phyloP scores from a whole-genome alignment of 805 yeast genomes.

The Yarrowia phangngaensis region DNA sequence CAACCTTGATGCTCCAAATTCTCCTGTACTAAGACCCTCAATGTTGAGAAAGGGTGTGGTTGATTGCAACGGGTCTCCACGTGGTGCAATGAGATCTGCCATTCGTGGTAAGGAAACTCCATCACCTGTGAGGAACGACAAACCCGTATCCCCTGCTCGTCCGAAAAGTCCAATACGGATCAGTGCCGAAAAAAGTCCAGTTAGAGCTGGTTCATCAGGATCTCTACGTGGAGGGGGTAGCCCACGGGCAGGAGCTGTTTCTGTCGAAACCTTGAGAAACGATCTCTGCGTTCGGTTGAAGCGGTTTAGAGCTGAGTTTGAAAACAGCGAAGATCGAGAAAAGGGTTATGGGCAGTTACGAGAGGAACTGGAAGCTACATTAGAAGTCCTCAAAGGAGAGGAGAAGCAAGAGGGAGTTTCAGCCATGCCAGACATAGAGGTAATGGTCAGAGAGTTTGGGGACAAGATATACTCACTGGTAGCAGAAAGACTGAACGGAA shows the following conservation, averaged over 20 bases:
- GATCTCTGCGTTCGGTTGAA: constrained; percentile 7
- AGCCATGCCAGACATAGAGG: background rate
- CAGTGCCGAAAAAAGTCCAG: constrained; percentile 5
- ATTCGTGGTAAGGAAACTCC: constrained; percentile 9
- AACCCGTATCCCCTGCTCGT: constrained; percentile 13
- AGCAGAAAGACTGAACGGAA: constrained; percentile 6
- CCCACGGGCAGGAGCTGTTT: constrained; percentile 1
- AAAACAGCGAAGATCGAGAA: background rate
- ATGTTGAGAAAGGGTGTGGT: constrained; percentile 3
- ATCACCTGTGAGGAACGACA: constrained; percentile 1
- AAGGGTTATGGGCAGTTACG: background rate
- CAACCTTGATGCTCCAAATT: constrained; percentile 7
- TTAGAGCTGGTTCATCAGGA: constrained; percentile 1
- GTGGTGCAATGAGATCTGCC: background rate
- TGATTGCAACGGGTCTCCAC: constrained; percentile 6
- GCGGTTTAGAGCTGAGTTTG: constrained; percentile 13
- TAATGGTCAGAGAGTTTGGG: constrained; percentile 17
- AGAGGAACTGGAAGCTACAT: constrained; percentile 1
- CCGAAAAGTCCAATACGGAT: constrained; percentile 15
- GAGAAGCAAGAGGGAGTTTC: background rate
- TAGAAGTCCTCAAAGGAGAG: background rate
- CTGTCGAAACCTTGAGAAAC: constrained; percentile 8
- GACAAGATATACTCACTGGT: constrained; percentile 21
- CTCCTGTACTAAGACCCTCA: constrained; percentile 15
- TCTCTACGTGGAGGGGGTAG: constrained; percentile 1